These are phyloP conservation scores for Podospora pseudoanserina DNA, from an alignment of 495 filamentous ascomycete genomes.

Conservation along the genomic window DNA sequence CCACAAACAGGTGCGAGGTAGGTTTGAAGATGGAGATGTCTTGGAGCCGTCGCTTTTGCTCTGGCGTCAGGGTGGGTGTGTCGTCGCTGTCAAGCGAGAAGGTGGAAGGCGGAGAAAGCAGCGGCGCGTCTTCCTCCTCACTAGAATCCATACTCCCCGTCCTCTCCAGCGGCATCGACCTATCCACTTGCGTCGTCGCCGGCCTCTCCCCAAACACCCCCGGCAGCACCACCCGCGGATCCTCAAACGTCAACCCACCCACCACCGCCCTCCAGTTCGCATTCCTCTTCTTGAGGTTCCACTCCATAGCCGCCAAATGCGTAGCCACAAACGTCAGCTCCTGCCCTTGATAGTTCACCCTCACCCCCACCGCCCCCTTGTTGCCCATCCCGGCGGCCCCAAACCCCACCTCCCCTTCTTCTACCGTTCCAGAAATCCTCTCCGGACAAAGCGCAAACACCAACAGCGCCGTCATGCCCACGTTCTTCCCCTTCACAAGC, in stretches of 20 bases:
- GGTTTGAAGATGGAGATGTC: conserved; percentile 63
- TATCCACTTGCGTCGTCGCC: conserved; percentile 4
- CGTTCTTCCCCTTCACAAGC: conserved; percentile 56
- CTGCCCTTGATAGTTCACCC: conserved; percentile 46
- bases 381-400: conserved; percentile 87
- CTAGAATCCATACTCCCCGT: background rate
- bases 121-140: conserved; percentile 10
- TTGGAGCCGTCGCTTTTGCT: conserved; percentile 28
- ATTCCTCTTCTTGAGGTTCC: conserved; percentile 66
- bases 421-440: conserved; percentile 53
- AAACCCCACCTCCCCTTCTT: conserved; percentile 73
- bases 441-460: conserved; percentile 63
- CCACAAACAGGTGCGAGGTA: conserved; percentile 73
- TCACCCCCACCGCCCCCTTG: conserved; percentile 83
- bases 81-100: background rate
- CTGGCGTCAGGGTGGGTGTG: background rate
- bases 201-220: conserved; percentile 18
- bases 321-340: conserved; percentile 80
- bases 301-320: conserved; percentile 86
- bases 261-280: conserved; percentile 81
- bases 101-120: background rate
- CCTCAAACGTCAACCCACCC: conserved; percentile 68
- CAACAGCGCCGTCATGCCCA: conserved; percentile 87
- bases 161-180: background rate
- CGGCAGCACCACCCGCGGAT: conserved; percentile 34